Conservation (phyloP, 2,329 filamentous ascomycete genomes). For the Monosporascus sp. region DNA sequence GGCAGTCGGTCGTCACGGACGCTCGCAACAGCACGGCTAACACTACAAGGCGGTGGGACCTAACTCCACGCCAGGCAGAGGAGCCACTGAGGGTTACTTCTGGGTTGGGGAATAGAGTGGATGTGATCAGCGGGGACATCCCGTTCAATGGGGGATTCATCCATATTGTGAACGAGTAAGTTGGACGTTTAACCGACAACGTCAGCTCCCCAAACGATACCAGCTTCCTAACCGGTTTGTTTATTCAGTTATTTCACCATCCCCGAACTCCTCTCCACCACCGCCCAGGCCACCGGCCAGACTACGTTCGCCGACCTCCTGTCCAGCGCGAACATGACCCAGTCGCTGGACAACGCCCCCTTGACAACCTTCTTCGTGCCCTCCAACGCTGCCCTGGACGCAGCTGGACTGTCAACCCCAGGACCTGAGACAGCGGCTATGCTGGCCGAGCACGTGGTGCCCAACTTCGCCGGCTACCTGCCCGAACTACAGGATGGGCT, state of each 20-base stretch:
- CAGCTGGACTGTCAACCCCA: conserved; percentile 4
- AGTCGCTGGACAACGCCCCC: conserved; percentile 9
- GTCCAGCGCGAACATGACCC: conserved; percentile 8
- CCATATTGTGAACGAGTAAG: conserved; percentile 18
- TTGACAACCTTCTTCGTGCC: conserved; percentile 16
- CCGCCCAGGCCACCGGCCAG: conserved; percentile 8
- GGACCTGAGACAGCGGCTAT: conserved; percentile 6
- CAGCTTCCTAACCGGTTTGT: background rate
- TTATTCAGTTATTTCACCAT: conserved; percentile 12
- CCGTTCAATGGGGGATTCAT: conserved; percentile 18
- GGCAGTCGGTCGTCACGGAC: conserved; percentile 6
- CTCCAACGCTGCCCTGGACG: conserved; percentile 12
- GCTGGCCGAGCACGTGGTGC: conserved; percentile 13
- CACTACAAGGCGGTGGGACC: conserved; percentile 6
- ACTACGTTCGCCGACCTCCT: conserved; percentile 10
- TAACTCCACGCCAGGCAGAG: too few relatives aligned
- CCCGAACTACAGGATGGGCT: conserved; percentile 13
- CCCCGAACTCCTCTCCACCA: conserved; percentile 8
- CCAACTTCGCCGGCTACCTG: conserved; percentile 12
- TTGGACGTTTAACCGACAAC: too few relatives aligned
- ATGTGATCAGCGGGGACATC: conserved; percentile 20
- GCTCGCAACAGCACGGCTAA: conserved; percentile 8
- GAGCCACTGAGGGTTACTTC: conserved; percentile 11
- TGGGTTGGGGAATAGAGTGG: conserved; percentile 19
- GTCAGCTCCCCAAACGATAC: background rate